phyloP scores from a whole-genome alignment of 805 yeast genomes.

The Teunomyces pallodes region DNA sequence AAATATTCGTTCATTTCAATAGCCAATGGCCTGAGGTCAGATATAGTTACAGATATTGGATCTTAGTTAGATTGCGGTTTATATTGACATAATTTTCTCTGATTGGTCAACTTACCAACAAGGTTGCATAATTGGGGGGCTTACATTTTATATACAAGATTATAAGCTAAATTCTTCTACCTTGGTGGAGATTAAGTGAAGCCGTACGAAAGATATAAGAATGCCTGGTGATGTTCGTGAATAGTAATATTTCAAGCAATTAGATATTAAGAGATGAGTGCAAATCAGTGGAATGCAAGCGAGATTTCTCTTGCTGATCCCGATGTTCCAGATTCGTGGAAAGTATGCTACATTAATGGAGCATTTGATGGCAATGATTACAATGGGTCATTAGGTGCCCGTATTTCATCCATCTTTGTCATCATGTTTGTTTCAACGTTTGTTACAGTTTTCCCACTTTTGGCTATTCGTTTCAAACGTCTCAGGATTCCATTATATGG shows the following conservation, averaged over 20 bases:
- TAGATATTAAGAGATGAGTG: neutral
- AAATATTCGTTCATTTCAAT: too few relatives aligned
- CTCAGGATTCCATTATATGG: neutral
- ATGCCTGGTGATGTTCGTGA: neutral
- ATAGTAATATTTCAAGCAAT: neutral
- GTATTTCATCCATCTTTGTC: slow-evolving; percentile 63
- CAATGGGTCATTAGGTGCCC: slow-evolving; percentile 41
- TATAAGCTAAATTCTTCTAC: neutral
- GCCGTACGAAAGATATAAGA: neutral
- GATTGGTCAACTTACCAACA: neutral
- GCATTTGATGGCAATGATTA: slow-evolving; percentile 38
- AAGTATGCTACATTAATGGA: neutral
- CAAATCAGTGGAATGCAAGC: slow-evolving; percentile 1
- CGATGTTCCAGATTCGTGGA: slow-evolving; percentile 1
- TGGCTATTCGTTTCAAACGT: slow-evolving; percentile 28
- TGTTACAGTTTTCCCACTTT: slow-evolving; percentile 59
- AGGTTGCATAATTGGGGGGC: neutral
- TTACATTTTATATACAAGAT: neutral
- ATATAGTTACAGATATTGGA: too few relatives aligned
- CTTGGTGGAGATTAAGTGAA: neutral
- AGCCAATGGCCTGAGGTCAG: too few relatives aligned
- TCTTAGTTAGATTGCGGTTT: neutral
- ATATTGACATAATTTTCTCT: neutral
- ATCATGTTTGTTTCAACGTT: slow-evolving; percentile 48
- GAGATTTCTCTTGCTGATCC: slow-evolving; percentile 1